Evolutionary conservation across 192 early-diverging fungal species (phyloP).

Genomic region (Coemansia interrupta): DNA sequence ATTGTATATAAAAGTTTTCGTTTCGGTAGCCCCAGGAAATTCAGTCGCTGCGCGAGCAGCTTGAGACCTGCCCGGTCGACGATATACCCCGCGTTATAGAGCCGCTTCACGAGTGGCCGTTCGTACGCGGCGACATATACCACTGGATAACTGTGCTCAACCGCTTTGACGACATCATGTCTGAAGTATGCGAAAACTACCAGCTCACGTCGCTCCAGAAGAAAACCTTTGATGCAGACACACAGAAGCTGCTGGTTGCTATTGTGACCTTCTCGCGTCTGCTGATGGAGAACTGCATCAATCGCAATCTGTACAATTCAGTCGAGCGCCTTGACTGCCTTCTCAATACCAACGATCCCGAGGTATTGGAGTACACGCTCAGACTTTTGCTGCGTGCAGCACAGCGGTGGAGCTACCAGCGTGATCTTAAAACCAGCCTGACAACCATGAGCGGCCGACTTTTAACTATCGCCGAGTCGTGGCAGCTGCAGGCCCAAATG

Average conservation of each 20-base stretch:
- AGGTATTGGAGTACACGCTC: constrained; percentile 73
- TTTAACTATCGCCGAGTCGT: constrained; percentile 36
- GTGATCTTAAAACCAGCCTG: constrained; percentile 53
- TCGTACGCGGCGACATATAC: constrained; percentile 87
- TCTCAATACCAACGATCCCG: constrained; percentile 75
- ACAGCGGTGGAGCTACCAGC: constrained; percentile 84
- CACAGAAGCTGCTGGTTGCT: constrained; percentile 59
- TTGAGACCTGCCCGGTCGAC: constrained; percentile 48
- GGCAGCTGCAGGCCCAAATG: constrained; percentile 25
- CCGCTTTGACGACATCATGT: constrained; percentile 82
- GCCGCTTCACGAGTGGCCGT: constrained; percentile 64
- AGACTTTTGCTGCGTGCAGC: constrained; percentile 82
- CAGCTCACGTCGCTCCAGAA: constrained; percentile 65
- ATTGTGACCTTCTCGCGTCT: constrained; percentile 73
- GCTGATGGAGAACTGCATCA: constrained; percentile 92
- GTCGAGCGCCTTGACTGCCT: constrained; percentile 75
- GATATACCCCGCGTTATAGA: constrained; percentile 57
- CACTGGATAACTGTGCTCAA: constrained; percentile 95
- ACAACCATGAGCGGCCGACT: constrained; percentile 35
- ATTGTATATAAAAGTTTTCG: neutral
- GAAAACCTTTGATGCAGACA: constrained; percentile 55
- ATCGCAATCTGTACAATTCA: constrained; percentile 89
- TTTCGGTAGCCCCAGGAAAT: constrained; percentile 47
- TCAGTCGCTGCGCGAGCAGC: constrained; percentile 43
- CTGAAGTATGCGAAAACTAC: constrained; percentile 60